Base-by-base conservation (phyloP, 495 filamentous ascomycete genomes). In the Sphaerosporella brunnea region DNA sequence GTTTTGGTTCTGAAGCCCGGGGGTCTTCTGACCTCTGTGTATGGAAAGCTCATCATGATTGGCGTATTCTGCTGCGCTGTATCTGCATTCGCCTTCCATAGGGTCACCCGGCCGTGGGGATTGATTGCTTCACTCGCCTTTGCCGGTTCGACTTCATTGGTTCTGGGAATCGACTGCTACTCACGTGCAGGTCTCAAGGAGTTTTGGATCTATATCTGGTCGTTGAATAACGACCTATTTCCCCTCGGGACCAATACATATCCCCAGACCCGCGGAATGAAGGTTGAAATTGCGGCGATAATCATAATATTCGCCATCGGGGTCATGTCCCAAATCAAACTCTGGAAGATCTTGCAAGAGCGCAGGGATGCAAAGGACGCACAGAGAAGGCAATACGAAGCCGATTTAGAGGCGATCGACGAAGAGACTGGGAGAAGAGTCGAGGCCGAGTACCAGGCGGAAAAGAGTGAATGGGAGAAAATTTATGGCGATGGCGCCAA, bases 151-250 rank as follows among this genome's bases (percentile, higher is more conserved):
- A 93, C 85, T 0, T 75, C 73, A 2, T 65, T 79, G 0, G 69
- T 90, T 4, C 62, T 96, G 4, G 88, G 88, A 4, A 82, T 96
- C 45, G 88, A 96, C 61, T 93, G 87, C 61, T 92, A 85, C 56
- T 87, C 79, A 54, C 69, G 78, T 41, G 88, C 86, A 10, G 88
- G 88, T 0, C 64, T 93, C 54, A 93, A 90, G 59, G 88, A 95
- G 59, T 95, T 95, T 50, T 96, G 88, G 88, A 70, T 85, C 8
- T 96, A 93, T 60, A 73, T 93, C 25, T 96, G 88, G 88, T 69
- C 78, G 80, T 63, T 65, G 73, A 94, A 94, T 60, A 67, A 73
- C 28, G 68, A 82, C 20, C 65, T 84, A 3, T 95, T 95, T 56
- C 87, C 88, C 0, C 64, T 83, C 16, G 69, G 70, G 19, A 78